Percentiles rank a stretch among this genome's conserved stretches.
Evolutionary conservation across 495 filamentous ascomycete genomes (phyloP).

Genomic region (Podospora bellae-mahoneyi): DNA sequence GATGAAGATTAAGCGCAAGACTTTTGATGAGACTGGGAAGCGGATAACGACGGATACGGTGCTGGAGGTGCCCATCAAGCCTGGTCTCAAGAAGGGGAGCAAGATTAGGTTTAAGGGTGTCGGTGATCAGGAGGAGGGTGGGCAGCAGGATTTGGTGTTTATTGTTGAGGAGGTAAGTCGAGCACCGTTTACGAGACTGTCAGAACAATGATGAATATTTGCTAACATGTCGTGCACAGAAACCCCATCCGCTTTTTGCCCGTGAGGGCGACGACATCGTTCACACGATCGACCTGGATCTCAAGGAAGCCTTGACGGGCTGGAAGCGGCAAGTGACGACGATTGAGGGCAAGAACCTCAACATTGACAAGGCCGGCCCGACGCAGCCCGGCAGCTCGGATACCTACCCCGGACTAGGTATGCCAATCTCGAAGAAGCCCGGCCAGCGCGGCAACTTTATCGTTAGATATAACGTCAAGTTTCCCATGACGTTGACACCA

Average conservation of each 20-base stretch:
- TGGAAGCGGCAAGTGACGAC: slow-evolving; percentile 90
- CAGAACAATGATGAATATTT: no score
- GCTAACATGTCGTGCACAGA: slow-evolving; percentile 47
- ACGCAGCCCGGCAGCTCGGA: slow-evolving; percentile 79
- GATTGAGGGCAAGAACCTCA: slow-evolving; percentile 83
- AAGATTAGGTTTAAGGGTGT: slow-evolving; percentile 97
- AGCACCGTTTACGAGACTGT: no score
- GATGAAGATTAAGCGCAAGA: slow-evolving; percentile 96
- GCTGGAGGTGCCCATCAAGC: slow-evolving; percentile 89
- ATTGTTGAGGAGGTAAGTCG: slow-evolving; percentile 82
- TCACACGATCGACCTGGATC: slow-evolving; percentile 68
- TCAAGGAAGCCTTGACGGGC: slow-evolving; percentile 97
- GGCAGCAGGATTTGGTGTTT: slow-evolving; percentile 94
- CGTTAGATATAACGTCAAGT: slow-evolving; percentile 86
- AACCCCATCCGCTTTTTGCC: slow-evolving; percentile 75
- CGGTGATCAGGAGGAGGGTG: slow-evolving; percentile 94
- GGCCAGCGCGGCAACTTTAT: slow-evolving; percentile 80
- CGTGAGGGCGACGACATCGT: slow-evolving; percentile 85
- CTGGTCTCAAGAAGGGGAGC: slow-evolving; percentile 88
- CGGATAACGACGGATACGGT: slow-evolving; percentile 82
- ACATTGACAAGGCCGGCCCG: slow-evolving; percentile 71
- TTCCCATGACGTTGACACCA: slow-evolving; percentile 70
- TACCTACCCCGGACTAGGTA: slow-evolving; percentile 77
- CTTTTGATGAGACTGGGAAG: slow-evolving; percentile 80
- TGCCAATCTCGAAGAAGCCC: slow-evolving; percentile 89